phyloP scores from a whole-genome alignment of 495 filamentous ascomycete species.

The Rostrohypoxylon terebratum region DNA sequence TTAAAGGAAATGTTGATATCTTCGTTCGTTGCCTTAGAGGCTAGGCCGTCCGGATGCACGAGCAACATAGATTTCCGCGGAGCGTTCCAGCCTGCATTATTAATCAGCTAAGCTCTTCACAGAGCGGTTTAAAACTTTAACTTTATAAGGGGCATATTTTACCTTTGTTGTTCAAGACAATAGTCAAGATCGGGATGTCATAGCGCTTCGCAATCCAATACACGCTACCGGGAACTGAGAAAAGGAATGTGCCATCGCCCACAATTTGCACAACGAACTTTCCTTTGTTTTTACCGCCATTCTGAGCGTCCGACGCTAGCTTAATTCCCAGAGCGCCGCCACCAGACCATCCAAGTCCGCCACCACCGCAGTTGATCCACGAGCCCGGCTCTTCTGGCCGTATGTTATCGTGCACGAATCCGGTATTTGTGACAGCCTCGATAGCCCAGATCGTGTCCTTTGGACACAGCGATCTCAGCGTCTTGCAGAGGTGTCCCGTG shows the following conservation, averaged over 20 bases:
- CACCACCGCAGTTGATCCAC: conserved; percentile 95
- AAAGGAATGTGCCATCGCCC: conserved; percentile 92
- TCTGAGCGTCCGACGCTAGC: conserved; percentile 76
- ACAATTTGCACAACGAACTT: conserved; percentile 95
- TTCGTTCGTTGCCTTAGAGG: conserved; percentile 80
- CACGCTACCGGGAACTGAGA: conserved; percentile 87
- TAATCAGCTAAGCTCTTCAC: conserved; percentile 17
- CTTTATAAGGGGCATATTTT: conserved; percentile 34
- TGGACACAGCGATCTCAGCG: conserved; percentile 74
- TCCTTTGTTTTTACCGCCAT: conserved; percentile 74
- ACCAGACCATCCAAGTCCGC: conserved; percentile 95
- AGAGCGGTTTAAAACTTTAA: not conserved
- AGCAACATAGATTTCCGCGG: conserved; percentile 79
- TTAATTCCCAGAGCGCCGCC: conserved; percentile 90
- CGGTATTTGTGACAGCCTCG: conserved; percentile 88
- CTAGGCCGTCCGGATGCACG: conserved; percentile 85
- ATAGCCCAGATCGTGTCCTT: conserved; percentile 84
- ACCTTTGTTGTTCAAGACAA: conserved; percentile 94
- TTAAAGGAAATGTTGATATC: conserved; percentile 92
- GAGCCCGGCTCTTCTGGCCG: conserved; percentile 79
- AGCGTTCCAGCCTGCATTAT: conserved; percentile 80
- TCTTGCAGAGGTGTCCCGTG: conserved; percentile 73
- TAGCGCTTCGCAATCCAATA: conserved; percentile 94
- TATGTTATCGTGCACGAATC: conserved; percentile 83
- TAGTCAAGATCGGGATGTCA: conserved; percentile 86